These are phyloP conservation scores for Emmonsia crescens DNA, from an alignment of 2,329 filamentous ascomycete genomes.

Conservation along the genomic window DNA sequence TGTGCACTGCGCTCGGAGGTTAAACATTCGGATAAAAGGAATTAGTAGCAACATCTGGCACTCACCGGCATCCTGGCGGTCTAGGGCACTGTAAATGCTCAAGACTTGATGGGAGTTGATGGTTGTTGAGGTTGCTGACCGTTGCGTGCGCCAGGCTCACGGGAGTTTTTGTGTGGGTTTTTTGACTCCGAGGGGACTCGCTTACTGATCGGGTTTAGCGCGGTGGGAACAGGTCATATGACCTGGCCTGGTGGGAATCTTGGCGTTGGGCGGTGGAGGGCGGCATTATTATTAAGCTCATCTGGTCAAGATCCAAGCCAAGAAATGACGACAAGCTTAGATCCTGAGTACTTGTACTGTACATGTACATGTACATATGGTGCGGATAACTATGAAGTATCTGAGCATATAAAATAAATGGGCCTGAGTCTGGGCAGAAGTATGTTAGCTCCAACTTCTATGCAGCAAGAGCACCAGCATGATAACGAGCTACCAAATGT, in stretches of 20 bases:
- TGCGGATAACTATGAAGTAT: too few relatives aligned
- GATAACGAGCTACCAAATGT: neutral
- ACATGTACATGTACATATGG: too few relatives aligned
- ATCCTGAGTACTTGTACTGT: too few relatives aligned
- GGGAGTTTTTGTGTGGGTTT: conserved; percentile 20
- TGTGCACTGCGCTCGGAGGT: neutral
- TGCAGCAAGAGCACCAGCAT: neutral
- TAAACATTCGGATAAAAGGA: neutral
- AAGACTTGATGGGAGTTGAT: conserved; percentile 27
- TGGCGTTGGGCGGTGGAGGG: neutral
- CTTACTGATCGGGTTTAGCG: conserved; percentile 9
- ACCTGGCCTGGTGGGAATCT: neutral
- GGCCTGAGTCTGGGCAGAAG: too few relatives aligned
- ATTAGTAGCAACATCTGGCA: conserved; percentile 11
- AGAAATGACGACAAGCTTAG: too few relatives aligned
- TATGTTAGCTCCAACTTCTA: neutral
- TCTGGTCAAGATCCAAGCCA: too few relatives aligned
- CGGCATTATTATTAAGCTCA: neutral
- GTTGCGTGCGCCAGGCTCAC: conserved; percentile 23
- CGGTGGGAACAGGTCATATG: conserved; percentile 2
- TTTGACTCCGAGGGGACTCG: conserved; percentile 33
- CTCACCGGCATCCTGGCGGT: conserved; percentile 47
- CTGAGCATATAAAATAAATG: too few relatives aligned
- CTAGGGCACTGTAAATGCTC: conserved; percentile 1
- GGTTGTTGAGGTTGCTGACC: conserved; percentile 20